Evolutionary conservation across 2,329 filamentous ascomycete species (phyloP).

Genomic region (Colletotrichum siamense): DNA sequence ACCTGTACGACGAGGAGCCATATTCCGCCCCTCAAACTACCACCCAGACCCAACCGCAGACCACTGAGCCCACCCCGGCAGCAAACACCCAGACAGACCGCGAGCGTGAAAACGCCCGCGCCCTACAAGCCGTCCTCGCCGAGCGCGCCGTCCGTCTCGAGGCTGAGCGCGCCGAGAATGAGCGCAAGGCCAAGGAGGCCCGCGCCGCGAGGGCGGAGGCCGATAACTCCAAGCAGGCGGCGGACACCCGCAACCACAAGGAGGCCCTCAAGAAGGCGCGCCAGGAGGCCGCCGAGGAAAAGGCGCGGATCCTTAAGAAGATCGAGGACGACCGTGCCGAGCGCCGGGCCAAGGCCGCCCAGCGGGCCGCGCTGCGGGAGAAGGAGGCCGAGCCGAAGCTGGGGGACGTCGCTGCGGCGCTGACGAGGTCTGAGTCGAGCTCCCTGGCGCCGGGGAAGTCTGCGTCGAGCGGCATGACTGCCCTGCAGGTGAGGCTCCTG

Average conservation of each 20-base stretch:
- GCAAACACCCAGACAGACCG: constrained; percentile 23
- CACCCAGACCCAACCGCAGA: background rate
- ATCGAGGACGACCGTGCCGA: constrained; percentile 80
- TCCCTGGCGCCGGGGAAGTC: constrained; percentile 32
- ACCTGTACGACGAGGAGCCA: background rate
- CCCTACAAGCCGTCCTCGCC: constrained; percentile 45
- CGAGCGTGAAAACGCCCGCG: constrained; percentile 21
- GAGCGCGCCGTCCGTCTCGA: constrained; percentile 55
- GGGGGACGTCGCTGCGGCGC: constrained; percentile 32
- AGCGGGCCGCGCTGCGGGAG: constrained; percentile 47
- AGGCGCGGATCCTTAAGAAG: constrained; percentile 72
- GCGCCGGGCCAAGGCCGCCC: constrained; percentile 62
- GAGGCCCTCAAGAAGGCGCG: constrained; percentile 67
- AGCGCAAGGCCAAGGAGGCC: constrained; percentile 56
- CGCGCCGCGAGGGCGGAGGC: constrained; percentile 50
- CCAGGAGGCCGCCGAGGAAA: constrained; percentile 70
- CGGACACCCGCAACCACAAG: constrained; percentile 51
- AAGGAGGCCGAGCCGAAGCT: constrained; percentile 28
- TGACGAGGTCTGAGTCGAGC: constrained; percentile 36
- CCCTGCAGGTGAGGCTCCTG: constrained; percentile 81
- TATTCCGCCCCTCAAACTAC: background rate
- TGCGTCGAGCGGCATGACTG: constrained; percentile 36
- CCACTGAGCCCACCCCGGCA: background rate
- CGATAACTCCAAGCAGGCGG: constrained; percentile 29
- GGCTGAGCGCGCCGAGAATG: constrained; percentile 46